These are phyloP conservation scores for Monilinia fructigena DNA, from an alignment of 2,329 filamentous ascomycete genomes.

Conservation along the genomic window DNA sequence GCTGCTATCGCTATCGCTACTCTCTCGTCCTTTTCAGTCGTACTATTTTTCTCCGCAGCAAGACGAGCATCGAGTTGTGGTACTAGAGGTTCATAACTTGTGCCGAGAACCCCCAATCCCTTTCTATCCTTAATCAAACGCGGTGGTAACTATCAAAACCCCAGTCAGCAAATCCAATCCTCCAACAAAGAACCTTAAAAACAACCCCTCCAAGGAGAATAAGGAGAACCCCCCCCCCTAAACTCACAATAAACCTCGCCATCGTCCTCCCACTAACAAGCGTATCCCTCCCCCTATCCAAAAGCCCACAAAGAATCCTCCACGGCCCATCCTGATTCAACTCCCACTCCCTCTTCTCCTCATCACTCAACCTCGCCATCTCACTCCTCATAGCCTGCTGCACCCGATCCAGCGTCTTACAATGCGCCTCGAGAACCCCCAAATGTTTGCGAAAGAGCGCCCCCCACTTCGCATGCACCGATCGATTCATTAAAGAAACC, in stretches of 20 bases:
- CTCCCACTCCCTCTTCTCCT: constrained; percentile 32
- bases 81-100: constrained; percentile 26
- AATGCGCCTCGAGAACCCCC: constrained; percentile 35
- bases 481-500: constrained; percentile 28
- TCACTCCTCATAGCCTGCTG: constrained; percentile 30
- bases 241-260: constrained; percentile 33
- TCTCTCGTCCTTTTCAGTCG: background rate
- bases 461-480: constrained; percentile 42
- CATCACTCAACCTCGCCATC: constrained; percentile 28
- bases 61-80: constrained; percentile 30
- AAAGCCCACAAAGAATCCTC: constrained; percentile 32
- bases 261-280: constrained; percentile 27
- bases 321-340: constrained; percentile 34
- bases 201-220: too few species aligned
- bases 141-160: constrained; percentile 27
- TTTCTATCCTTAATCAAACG: constrained; percentile 29
- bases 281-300: constrained; percentile 32
- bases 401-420: constrained; percentile 29
- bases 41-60: constrained; percentile 16
- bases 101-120: constrained; percentile 31
- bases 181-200: background rate
- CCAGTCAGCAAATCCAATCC: background rate
- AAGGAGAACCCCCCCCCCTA: too few species aligned
- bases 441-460: constrained; percentile 36
- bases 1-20: constrained; percentile 4